A percentile compares a stretch with the other conserved stretches of the same genome.
Conservation (phyloP, 106 monocot genomes). For the Phalaenopsis aphrodite region DNA sequence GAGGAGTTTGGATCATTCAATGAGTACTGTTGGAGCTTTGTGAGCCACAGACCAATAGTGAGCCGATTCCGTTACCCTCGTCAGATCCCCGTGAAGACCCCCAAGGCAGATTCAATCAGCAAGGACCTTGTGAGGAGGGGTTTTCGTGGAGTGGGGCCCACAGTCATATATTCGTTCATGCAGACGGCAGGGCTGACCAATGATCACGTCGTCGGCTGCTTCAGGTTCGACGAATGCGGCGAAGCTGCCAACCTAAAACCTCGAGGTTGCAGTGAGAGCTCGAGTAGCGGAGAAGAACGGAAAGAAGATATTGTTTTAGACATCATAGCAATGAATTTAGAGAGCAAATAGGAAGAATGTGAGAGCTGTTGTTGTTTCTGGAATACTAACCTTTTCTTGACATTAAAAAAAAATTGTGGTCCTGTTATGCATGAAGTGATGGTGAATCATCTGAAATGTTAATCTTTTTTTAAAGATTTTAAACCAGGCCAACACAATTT, state of each 20-base stretch:
- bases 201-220: slow-evolving; percentile 55
- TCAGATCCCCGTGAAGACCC: slow-evolving; percentile 49
- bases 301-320: slow-evolving; percentile 1
- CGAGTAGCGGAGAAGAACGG: not conserved
- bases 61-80: slow-evolving; percentile 39
- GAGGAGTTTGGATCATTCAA: slow-evolving; percentile 67
- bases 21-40: slow-evolving; percentile 54
- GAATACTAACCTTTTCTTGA: not conserved
- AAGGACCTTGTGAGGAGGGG: slow-evolving; percentile 60
- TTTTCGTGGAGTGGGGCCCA: slow-evolving; percentile 51
- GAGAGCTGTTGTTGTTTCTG: not conserved
- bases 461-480: not conserved
- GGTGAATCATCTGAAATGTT: not conserved
- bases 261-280: not conserved
- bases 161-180: slow-evolving; percentile 67
- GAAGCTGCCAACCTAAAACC: not conserved
- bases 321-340: not conserved
- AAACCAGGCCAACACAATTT: not conserved
- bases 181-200: slow-evolving; percentile 50
- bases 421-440: not conserved
- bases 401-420: not conserved
- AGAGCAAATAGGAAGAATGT: not conserved
- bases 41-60: slow-evolving; percentile 42
- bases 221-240: slow-evolving; percentile 13
- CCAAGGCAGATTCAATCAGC: slow-evolving; percentile 61